Percentiles rank a stretch among this genome's conserved stretches.
Evolutionary conservation across 192 early-diverging fungal genomes (phyloP).

Genomic region (Backusella psychrophila): DNA sequence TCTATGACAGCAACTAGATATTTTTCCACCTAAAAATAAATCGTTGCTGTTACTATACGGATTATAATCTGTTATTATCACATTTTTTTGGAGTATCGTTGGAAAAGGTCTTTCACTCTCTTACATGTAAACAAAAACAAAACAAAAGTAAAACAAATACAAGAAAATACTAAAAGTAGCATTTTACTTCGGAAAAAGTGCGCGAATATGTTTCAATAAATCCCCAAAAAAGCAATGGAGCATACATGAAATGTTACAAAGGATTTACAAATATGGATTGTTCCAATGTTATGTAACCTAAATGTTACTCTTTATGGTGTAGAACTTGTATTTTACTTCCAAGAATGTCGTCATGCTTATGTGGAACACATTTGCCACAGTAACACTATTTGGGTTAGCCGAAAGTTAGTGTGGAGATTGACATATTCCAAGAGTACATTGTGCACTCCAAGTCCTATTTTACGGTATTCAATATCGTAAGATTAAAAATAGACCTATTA

Average conservation of each 20-base stretch:
- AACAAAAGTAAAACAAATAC: too few species aligned
- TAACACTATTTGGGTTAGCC: not conserved
- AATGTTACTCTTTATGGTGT: not conserved
- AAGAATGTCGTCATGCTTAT: not conserved
- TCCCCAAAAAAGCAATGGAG: not conserved
- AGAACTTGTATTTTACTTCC: not conserved
- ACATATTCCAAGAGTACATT: not conserved
- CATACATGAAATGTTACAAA: not conserved
- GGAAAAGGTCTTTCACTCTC: too few species aligned
- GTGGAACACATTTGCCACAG: not conserved
- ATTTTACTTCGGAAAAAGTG: not conserved
- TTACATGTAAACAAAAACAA: too few species aligned
- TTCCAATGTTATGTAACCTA: not conserved
- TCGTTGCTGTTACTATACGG: too few species aligned
- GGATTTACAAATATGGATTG: not conserved
- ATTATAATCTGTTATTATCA: too few species aligned
- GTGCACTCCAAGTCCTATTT: not conserved
- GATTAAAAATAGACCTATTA: not conserved
- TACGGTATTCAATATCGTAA: not conserved
- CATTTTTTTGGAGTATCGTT: too few species aligned
- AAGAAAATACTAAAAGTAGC: too few species aligned
- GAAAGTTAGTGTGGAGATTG: not conserved
- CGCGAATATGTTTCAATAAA: not conserved
- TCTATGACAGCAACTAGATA: too few species aligned
- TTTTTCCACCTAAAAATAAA: too few species aligned